Percentiles rank a stretch among this genome's conserved stretches.
These are phyloP conservation scores for Starmerella ratchasimensis DNA, from an alignment of 805 yeast genomes.

Conservation along the genomic window DNA sequence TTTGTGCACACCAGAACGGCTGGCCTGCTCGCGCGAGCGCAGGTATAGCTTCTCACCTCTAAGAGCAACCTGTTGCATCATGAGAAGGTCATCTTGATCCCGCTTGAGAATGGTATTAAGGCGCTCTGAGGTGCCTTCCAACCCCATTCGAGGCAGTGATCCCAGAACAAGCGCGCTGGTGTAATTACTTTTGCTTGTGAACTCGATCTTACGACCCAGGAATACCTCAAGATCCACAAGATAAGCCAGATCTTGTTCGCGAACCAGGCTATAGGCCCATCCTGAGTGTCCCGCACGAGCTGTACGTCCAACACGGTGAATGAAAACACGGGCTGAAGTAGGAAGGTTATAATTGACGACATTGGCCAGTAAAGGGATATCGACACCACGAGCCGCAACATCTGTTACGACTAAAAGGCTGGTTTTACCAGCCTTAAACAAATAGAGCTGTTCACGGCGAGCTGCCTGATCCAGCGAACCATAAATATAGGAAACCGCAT, in stretches of 20 bases:
- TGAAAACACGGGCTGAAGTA: slow-evolving; percentile 79
- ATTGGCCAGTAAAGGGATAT: slow-evolving; percentile 90
- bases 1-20: slow-evolving; percentile 71
- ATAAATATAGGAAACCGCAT: slow-evolving; percentile 75
- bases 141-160: slow-evolving; percentile 52
- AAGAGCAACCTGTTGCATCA: slow-evolving; percentile 53
- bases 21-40: slow-evolving; percentile 76
- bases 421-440: slow-evolving; percentile 74
- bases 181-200: slow-evolving; percentile 42
- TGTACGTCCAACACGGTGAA: slow-evolving; percentile 97
- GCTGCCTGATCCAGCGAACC: slow-evolving; percentile 94
- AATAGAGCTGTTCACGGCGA: slow-evolving; percentile 71
- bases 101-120: slow-evolving; percentile 45
- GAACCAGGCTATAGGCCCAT: slow-evolving; percentile 88
- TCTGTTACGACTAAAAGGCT: slow-evolving; percentile 90
- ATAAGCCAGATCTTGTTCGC: slow-evolving; percentile 79
- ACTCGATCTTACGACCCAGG: slow-evolving; percentile 61
- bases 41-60: slow-evolving; percentile 83
- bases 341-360: slow-evolving; percentile 88
- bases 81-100: slow-evolving; percentile 49
- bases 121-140: slow-evolving; percentile 64
- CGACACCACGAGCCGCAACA: slow-evolving; percentile 92
- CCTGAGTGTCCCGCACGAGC: slow-evolving; percentile 98
- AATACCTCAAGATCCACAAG: slow-evolving; percentile 79
- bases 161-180: slow-evolving; percentile 74